A percentile compares a stretch with the other conserved stretches of the same genome.
phyloP scores from a whole-genome alignment of 2,329 filamentous ascomycete species.

The Torrubiella hemipterigena region DNA sequence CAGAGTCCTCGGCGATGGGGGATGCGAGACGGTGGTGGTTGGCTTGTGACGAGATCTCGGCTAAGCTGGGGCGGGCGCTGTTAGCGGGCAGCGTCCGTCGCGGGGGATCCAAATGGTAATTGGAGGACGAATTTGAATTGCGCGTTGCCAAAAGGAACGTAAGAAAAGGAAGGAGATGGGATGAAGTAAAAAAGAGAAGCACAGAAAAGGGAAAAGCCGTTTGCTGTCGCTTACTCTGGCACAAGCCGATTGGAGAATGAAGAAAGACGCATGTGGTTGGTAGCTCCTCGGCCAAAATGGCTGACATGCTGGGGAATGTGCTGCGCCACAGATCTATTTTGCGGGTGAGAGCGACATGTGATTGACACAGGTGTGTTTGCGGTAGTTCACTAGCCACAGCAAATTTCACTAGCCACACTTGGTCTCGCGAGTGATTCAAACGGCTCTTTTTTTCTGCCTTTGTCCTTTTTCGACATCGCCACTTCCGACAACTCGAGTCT shows the following conservation, averaged over 20 bases:
- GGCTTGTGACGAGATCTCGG: no score
- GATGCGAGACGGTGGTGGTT: no score
- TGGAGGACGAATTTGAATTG: constrained; percentile 6
- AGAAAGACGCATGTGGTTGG: constrained; percentile 7
- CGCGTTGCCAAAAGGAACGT: background rate
- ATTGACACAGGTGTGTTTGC: no score
- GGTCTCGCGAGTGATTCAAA: background rate
- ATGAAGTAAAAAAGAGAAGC: constrained; percentile 1
- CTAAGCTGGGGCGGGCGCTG: no score
- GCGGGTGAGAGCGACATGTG: constrained; percentile 5
- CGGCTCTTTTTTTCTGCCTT: background rate
- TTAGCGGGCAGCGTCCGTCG: no score
- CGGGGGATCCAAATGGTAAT: no score
- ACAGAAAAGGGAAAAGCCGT: constrained; percentile 2
- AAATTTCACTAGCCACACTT: constrained; percentile 8
- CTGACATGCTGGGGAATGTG: constrained; percentile 4
- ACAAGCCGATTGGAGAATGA: no score
- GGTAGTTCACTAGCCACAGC: constrained; percentile 9
- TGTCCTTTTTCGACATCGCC: constrained; percentile 3
- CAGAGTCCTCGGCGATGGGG: background rate
- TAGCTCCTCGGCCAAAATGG: constrained; percentile 5
- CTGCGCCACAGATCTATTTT: constrained; percentile 3
- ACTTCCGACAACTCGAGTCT: constrained; percentile 1
- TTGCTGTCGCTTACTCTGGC: no score
- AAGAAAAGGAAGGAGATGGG: constrained; percentile 1